A percentile compares a stretch with the other conserved stretches of the same genome.
phyloP scores from a whole-genome alignment of 2,329 filamentous ascomycete species.

The Macrophomina phaseolina region DNA sequence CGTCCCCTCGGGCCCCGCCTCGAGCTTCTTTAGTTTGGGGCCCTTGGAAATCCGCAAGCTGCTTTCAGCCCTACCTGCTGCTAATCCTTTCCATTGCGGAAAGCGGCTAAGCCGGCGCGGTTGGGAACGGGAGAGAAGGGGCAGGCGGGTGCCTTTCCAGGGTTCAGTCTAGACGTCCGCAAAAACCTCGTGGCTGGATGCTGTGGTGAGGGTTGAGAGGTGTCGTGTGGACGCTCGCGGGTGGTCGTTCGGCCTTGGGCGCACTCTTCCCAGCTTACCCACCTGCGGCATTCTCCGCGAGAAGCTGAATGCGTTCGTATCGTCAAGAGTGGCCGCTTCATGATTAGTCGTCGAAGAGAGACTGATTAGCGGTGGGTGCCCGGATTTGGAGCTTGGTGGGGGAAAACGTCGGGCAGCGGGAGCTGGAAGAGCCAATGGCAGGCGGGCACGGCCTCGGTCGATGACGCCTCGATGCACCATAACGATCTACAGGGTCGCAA shows the following conservation, averaged over 20 bases:
- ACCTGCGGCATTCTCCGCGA: background rate
- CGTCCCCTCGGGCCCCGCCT: background rate
- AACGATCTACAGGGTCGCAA: slow-evolving; percentile 22
- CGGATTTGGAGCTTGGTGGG: background rate
- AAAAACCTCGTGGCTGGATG: no score
- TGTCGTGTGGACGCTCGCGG: no score
- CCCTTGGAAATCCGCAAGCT: background rate
- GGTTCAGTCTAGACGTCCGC: background rate
- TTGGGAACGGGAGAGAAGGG: background rate
- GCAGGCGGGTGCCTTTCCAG: background rate
- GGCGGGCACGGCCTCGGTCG: background rate
- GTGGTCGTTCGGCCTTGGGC: background rate
- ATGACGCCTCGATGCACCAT: slow-evolving; percentile 27
- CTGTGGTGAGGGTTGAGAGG: no score
- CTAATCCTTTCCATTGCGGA: background rate
- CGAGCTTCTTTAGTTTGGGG: background rate
- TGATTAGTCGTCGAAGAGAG: background rate
- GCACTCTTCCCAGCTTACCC: no score
- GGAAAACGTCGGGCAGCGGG: background rate
- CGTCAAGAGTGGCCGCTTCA: background rate
- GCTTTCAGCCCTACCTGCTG: background rate
- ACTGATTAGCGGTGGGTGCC: background rate
- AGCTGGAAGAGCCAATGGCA: background rate
- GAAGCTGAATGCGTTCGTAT: background rate
- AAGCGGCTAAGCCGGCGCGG: background rate